Conservation (phyloP, 129 eudicot species). For the Logfia minima region DNA sequence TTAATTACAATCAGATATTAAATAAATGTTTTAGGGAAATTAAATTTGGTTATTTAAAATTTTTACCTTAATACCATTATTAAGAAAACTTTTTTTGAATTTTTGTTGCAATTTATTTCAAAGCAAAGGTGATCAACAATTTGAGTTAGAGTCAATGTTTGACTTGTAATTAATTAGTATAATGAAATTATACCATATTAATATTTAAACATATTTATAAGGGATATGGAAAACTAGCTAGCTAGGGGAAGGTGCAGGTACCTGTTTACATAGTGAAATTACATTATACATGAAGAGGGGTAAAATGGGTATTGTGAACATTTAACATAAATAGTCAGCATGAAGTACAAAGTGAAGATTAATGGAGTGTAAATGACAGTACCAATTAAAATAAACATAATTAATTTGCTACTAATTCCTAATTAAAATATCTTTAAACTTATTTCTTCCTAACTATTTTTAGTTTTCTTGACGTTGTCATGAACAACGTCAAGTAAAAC, state of each 20-base stretch:
- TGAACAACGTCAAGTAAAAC: constrained; percentile 70
- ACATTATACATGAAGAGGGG: neutral
- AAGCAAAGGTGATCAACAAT: neutral
- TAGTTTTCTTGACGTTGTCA: constrained; percentile 39
- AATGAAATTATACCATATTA: neutral
- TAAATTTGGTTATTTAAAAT: neutral
- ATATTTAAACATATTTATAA: neutral
- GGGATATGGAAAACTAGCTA: neutral
- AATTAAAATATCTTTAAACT: neutral
- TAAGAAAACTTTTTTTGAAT: neutral
- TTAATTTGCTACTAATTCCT: constrained; percentile 20
- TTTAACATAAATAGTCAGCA: neutral
- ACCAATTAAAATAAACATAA: constrained; percentile 16
- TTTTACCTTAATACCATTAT: neutral
- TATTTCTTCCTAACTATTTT: constrained; percentile 9
- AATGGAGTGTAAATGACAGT: constrained; percentile 42
- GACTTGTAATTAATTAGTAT: constrained; percentile 1
- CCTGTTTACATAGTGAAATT: neutral
- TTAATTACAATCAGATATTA: too few relatives aligned
- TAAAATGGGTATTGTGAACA: constrained; percentile 29
- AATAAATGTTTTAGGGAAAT: neutral
- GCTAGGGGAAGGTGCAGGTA: neutral
- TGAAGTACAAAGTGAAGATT: constrained; percentile 12
- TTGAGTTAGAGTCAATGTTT: constrained; percentile 1
- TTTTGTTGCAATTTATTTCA: neutral